Base-by-base conservation (phyloP, 768 basidiomycete species). In the Dioszegia hungarica region DNA sequence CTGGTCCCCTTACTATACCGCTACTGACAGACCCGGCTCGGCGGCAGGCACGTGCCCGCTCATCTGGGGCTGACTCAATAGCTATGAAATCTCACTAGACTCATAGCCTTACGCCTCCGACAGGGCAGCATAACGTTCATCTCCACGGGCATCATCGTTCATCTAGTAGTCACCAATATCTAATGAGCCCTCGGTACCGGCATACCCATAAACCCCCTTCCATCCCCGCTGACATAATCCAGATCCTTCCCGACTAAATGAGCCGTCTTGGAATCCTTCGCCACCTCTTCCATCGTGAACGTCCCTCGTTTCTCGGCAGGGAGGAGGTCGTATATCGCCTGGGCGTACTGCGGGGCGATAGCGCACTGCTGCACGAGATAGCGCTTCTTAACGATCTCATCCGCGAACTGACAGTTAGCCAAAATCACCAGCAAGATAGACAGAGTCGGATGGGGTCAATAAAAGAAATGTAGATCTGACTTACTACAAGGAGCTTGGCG, bases 161-260 rank as follows among this genome's bases (percentile, higher is more conserved):
- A n/a, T n/a, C n/a, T n/a, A n/a, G n/a, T n/a, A n/a, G n/a, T n/a
- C n/a, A n/a, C n/a, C n/a, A n/a, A n/a, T n/a, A n/a, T n/a, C n/a
- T n/a, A n/a, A n/a, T n/a, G 31, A 33, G 31, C 31, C 31, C 31
- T 33, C 6, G 70, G 64, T 1, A 61, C 59, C 24, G 62, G 55
- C 68, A 73, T 73, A 28, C 72, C 72, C 70, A 74, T 71, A 54
- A 74, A 74, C 46, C 57, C 61, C 46, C 54, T 57, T 19, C 69
- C 69, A 20, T 59, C 59, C 44, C 70, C 60, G 19, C 52, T 41
- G 31, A 59, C 56, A 56, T 66, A 75, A 22, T 56, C 52, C 11
- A 59, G 36, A 52, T 72, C 61, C 63, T 64, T 68, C 31, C 65
- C 64, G 22, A 71, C 67, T 20, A 74, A 57, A 56, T 75, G 74